Conservation (phyloP, 805 yeast species). For the Candida railenensis region DNA sequence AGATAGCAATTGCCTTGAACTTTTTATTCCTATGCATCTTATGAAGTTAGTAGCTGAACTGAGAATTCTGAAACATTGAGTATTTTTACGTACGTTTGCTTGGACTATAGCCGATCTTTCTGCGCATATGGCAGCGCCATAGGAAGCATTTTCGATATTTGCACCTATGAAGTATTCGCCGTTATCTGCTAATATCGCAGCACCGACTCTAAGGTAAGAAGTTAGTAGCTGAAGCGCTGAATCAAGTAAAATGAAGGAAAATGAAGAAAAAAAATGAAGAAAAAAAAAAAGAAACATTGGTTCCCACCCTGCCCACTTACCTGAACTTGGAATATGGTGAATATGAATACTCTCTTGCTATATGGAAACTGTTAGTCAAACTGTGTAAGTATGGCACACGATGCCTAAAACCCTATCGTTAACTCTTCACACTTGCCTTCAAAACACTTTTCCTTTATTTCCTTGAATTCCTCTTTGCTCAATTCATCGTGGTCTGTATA, state of each 20-base stretch:
- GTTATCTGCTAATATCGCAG: constrained; percentile 55
- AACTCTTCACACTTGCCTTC: constrained; percentile 18
- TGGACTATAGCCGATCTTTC: constrained; percentile 37
- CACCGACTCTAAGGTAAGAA: constrained; percentile 69
- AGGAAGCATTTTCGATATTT: constrained; percentile 91
- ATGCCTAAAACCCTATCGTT: background rate
- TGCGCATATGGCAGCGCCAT: constrained; percentile 54
- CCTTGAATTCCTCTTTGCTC: constrained; percentile 17
- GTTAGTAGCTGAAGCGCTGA: background rate
- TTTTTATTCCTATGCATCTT: constrained; percentile 38
- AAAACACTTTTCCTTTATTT: constrained; percentile 16
- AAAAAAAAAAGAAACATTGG: background rate
- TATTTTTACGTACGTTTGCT: constrained; percentile 29
- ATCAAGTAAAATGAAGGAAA: background rate
- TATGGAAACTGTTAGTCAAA: constrained; percentile 16
- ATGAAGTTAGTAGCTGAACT: too few relatives aligned
- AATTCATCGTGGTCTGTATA: constrained; percentile 13
- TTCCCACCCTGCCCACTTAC: constrained; percentile 28
- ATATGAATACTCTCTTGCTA: constrained; percentile 55
- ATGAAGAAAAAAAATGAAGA: background rate
- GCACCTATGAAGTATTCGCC: constrained; percentile 67
- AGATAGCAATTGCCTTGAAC: constrained; percentile 64
- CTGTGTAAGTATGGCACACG: too few relatives aligned
- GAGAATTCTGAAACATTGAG: too few relatives aligned
- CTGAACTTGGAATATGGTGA: constrained; percentile 72